phyloP scores from a whole-genome alignment of 208 protist genomes.

The Leishmania aethiopica region DNA sequence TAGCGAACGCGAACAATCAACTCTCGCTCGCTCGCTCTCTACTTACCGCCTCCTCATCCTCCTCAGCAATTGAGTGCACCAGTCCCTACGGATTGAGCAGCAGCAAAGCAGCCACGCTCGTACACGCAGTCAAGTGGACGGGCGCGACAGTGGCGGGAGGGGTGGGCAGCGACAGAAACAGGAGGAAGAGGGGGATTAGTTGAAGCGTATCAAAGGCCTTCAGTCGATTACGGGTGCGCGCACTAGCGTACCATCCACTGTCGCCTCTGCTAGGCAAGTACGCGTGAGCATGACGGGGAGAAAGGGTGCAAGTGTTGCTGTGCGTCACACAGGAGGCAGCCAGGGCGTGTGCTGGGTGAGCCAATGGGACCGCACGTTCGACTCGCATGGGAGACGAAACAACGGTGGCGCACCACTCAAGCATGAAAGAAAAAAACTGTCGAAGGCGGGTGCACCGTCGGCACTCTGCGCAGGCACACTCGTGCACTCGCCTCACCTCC shows the following conservation, averaged over 20 bases:
- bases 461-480: background rate
- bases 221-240: background rate
- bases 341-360: background rate
- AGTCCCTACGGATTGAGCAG: background rate
- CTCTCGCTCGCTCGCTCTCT: background rate
- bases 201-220: background rate
- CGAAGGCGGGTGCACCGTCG: background rate
- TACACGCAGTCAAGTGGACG: background rate
- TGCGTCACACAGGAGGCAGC: background rate
- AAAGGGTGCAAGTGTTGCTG: background rate
- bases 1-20: background rate
- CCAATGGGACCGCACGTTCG: background rate
- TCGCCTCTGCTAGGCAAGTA: background rate
- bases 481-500: background rate
- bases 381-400: background rate
- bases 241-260: background rate
- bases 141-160: background rate
- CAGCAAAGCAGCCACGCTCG: background rate
- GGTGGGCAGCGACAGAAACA: background rate
- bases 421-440: background rate
- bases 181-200: background rate
- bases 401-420: background rate
- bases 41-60: background rate
- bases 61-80: background rate
- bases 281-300: background rate